Conservation (phyloP, 345 rosid species). For the Eucalyptus melliodora region DNA sequence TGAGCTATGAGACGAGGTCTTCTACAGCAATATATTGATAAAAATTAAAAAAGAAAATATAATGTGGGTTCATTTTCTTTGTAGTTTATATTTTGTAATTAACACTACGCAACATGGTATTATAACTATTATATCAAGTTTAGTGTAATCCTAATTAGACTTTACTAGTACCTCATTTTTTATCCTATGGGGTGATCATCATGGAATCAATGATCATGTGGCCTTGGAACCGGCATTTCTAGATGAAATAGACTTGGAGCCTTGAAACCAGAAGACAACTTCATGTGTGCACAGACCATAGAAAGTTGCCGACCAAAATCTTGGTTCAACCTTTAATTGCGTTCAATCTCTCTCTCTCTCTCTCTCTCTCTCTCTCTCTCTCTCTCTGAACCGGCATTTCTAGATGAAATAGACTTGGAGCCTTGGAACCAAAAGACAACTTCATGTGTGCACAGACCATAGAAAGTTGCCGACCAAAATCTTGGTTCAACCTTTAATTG, state of each 20-base stretch:
- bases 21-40: background rate
- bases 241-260: background rate
- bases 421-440: no score
- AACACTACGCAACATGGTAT: background rate
- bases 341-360: background rate
- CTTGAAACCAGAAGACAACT: background rate
- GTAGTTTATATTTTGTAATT: no score
- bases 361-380: no score
- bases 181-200: background rate
- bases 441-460: no score
- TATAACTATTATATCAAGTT: background rate
- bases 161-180: background rate
- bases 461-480: no score
- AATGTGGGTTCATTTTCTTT: background rate
- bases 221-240: background rate
- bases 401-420: no score
- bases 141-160: background rate
- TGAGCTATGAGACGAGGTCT: background rate
- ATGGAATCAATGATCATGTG: background rate
- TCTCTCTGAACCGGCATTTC: no score
- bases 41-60: no score
- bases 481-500: no score
- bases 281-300: background rate
- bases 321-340: background rate
- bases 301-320: background rate